Evolutionary conservation across 2,329 filamentous ascomycete genomes (phyloP).

Genomic region (Colletotrichum tamarilloi): DNA sequence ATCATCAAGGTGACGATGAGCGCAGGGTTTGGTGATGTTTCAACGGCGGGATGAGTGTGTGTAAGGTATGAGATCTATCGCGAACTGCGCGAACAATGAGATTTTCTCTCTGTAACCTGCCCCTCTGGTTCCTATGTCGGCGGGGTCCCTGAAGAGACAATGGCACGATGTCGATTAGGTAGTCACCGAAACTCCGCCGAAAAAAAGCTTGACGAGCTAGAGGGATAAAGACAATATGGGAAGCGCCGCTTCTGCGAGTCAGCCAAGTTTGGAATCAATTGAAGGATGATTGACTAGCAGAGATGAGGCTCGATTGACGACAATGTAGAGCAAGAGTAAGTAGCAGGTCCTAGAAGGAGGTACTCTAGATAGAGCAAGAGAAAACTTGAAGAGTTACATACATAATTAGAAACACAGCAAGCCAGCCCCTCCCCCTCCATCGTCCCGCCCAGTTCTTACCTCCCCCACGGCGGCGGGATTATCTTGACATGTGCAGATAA

Average conservation of each 20-base stretch:
- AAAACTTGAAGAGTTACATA: neutral
- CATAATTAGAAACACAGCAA: neutral
- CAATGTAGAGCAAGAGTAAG: too few species aligned
- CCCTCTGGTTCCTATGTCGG: constrained; percentile 24
- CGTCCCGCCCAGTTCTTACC: too few species aligned
- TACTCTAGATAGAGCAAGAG: neutral
- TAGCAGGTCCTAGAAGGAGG: too few species aligned
- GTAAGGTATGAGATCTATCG: neutral
- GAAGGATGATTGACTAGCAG: neutral
- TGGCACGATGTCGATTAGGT: constrained; percentile 22
- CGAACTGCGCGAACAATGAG: neutral
- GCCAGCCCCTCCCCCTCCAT: neutral
- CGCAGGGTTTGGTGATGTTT: neutral
- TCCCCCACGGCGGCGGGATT: constrained; percentile 4
- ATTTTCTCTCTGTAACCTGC: neutral
- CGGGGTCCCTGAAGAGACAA: constrained; percentile 5
- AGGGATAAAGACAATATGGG: neutral
- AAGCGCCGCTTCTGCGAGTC: constrained; percentile 17
- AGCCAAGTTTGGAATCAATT: neutral
- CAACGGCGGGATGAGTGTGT: neutral
- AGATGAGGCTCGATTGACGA: neutral
- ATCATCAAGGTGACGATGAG: neutral
- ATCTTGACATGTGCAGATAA: constrained; percentile 22
- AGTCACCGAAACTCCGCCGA: neutral
- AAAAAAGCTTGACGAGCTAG: constrained; percentile 6